Percentiles rank a stretch among this genome's conserved stretches.
phyloP scores from a whole-genome alignment of 345 rosid genomes.

The Lepidium africanum region DNA sequence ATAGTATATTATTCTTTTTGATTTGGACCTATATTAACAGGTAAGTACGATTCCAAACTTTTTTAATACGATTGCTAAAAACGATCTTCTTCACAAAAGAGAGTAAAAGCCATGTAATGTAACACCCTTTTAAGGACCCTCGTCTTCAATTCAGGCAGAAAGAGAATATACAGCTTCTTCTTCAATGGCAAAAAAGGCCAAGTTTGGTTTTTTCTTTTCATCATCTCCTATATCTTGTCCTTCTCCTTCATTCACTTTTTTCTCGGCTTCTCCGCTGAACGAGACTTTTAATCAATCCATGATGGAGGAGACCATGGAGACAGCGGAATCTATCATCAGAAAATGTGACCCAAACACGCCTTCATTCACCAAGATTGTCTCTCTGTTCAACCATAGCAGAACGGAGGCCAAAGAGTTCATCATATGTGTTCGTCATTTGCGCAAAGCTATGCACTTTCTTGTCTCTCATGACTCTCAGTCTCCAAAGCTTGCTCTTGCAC shows the following conservation, averaged over 20 bases:
- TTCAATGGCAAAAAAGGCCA: slow-evolving; percentile 18
- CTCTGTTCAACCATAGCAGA: slow-evolving; percentile 37
- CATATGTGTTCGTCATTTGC: slow-evolving; percentile 34
- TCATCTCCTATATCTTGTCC: slow-evolving; percentile 24
- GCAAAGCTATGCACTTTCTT: slow-evolving; percentile 46
- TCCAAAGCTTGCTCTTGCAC: slow-evolving; percentile 44
- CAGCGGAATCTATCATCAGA: slow-evolving; percentile 42
- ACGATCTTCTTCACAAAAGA: neutral
- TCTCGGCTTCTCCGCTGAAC: slow-evolving; percentile 24
- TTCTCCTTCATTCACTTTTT: slow-evolving; percentile 17
- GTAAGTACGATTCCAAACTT: slow-evolving; percentile 2
- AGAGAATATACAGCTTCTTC: neutral
- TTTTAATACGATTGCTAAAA: neutral
- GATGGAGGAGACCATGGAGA: slow-evolving; percentile 39
- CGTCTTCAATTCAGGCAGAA: neutral
- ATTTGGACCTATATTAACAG: neutral
- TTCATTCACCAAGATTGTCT: slow-evolving; percentile 27
- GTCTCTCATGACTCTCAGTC: slow-evolving; percentile 37
- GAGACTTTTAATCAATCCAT: slow-evolving; percentile 31
- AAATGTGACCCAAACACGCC: slow-evolving; percentile 53
- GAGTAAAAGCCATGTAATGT: slow-evolving; percentile 6
- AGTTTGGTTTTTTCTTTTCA: slow-evolving; percentile 11
- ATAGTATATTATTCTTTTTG: neutral
- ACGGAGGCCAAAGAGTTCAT: slow-evolving; percentile 51
- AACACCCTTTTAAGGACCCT: neutral